Evolutionary conservation across 805 yeast species (phyloP), one percentile per base, ranked within the genome.

Genomic region (Phaffomyces antillensis): DNA sequence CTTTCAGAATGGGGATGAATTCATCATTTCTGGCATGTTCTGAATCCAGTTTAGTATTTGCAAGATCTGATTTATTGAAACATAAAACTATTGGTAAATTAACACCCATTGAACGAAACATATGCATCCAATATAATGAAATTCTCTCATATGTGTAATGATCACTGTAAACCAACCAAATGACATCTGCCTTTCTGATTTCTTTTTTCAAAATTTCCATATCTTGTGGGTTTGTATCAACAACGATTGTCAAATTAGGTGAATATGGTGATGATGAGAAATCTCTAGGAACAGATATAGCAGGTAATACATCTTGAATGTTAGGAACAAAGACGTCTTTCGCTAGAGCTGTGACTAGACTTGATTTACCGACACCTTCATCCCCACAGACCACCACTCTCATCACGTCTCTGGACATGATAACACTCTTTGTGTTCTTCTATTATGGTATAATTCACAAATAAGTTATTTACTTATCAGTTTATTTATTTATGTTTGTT

Each of bases 351-450:
- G 93, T 81, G 20, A 91, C 79, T 40, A 93, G 67, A 26, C 88
- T 79, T 5, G 90, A 81, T 58, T 87, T 87, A 1, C 95, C 96
- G 4, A 87, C 95, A 23, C 71, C 85, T 49, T 86, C 95, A 65
- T 93, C 99, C 11, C 99, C 99, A 63, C 97, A 89, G 0, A 93
- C 82, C 0, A 88, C 96, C 1, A 93, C 83, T 46, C 96, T 67
- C 28, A 91, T 79, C 1, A 77, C 73, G 43, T 77, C 81, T 61
- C 63, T 62, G 10, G 67, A 52, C 72, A 67, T 67, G 17, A 18
- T 16, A 15, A 17, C n/a, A 28, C 30, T 28, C 13, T 28, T 28
- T 5, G 15, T 11, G 3, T 11, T 28, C 30, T 28, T 9, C 30
- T 5, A 25, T 8, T 25, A 12, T 20, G 23, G 7, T 5, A 20